Evolutionary conservation across 306 rosid genomes (phyloP), one percentile per base, ranked within the genome.

Genomic region (Malus sylvestris): DNA sequence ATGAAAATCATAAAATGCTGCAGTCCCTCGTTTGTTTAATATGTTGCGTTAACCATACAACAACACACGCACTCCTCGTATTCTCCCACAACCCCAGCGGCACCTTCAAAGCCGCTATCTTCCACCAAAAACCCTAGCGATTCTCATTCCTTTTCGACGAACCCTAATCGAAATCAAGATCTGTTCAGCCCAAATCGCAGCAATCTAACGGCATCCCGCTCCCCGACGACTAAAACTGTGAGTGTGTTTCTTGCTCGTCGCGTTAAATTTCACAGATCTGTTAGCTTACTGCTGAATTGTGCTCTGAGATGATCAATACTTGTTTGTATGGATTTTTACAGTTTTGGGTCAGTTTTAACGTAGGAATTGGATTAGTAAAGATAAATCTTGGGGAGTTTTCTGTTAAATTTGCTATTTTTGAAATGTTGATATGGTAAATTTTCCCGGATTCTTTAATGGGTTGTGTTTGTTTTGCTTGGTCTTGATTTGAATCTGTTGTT

Each of bases 61-160:
- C 40, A 0, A 77, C 80, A 22, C 59, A 22, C 45, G 40, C 52
- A n/a, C 64, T 66, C 75, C 66, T 83, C 72, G 80, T 44, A 60
- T 72, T 80, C 68, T 74, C 64, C 84, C 72, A 60, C 72, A 60
- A 59, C 22, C 22, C 67, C 61, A 53, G 74, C 81, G 77, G 72
- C 70, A 79, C 74, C 78, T 57, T 67, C 81, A 70, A 82, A 46
- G 86, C 67, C 30, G 81, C 78, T 72, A 27, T 11, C 57, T 73
- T 73, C 74, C 60, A n/a, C 79, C 75, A 61, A 70, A 75, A 75
- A 63, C 80, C 83, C 76, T 51, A 69, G 46, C 69, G 42, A 61
- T 80, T 75, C 72, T 75, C 60, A 30, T 57, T 76, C 63, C 18
- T 23, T 65, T 25, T 44, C 59, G 18, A 59, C 25, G 18, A 4